Conservation (phyloP, 352 stramenopile species). For the Phytopythium cucurbitacearum region DNA sequence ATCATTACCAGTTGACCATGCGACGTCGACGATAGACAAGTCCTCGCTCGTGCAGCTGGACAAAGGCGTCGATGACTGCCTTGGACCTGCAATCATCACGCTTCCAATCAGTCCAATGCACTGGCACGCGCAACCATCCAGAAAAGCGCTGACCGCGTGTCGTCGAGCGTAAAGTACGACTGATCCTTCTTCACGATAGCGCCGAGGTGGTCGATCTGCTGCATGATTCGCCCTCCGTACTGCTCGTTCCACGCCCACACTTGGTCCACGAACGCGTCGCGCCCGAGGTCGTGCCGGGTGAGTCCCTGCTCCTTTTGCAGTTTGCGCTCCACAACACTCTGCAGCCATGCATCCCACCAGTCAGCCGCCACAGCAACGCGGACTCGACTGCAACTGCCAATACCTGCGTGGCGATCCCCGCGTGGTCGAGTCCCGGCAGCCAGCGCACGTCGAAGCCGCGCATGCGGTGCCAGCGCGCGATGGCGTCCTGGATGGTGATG, state of each 20-base stretch:
- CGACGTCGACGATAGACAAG: conserved; percentile 95
- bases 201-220: conserved; percentile 93
- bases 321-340: conserved; percentile 98
- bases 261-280: conserved; percentile 95
- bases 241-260: conserved; percentile 99
- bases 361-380: not conserved
- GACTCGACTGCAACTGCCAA: too few relatives aligned
- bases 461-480: conserved; percentile 98
- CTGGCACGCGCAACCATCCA: not conserved
- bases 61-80: conserved; percentile 64
- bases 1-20: conserved; percentile 96
- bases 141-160: conserved; percentile 69
- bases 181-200: conserved; percentile 95
- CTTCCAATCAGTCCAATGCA: not conserved
- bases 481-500: conserved; percentile 95
- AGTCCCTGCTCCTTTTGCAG: conserved; percentile 92
- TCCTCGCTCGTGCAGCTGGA: conserved; percentile 94
- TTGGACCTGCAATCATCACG: conserved; percentile 16
- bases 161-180: conserved; percentile 98
- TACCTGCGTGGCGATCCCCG: conserved; percentile 97
- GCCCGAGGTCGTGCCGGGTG: conserved; percentile 93
- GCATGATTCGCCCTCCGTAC: conserved; percentile 95
- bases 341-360: not conserved
- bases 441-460: conserved; percentile 95
- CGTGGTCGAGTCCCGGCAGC: conserved; percentile 97